These are phyloP conservation scores for Erythrophleum ivorense DNA, from an alignment of 331 rosid species.

Conservation along the genomic window DNA sequence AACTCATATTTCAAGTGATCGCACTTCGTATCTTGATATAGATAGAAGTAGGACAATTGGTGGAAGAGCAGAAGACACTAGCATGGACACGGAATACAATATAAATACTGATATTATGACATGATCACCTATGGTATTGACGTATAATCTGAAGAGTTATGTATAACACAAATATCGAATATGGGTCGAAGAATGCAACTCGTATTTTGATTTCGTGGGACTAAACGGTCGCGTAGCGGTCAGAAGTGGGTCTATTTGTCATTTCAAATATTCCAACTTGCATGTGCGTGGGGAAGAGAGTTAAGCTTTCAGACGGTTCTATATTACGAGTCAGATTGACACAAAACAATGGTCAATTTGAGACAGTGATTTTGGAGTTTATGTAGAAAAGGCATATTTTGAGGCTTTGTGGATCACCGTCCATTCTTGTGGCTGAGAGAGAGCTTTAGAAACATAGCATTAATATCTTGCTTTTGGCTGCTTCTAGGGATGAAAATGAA, in stretches of 20 bases:
- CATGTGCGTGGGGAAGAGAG: conserved; percentile 29
- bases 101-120: too few relatives aligned
- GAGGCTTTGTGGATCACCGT: conserved; percentile 35
- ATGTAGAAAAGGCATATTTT: conserved; percentile 26
- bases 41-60: neutral
- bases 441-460: neutral
- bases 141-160: too few relatives aligned
- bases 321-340: neutral
- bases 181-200: too few relatives aligned
- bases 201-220: neutral
- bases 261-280: conserved; percentile 4
- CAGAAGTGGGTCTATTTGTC: neutral
- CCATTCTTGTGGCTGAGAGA: conserved; percentile 37
- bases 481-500: neutral
- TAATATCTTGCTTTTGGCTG: conserved; percentile 33
- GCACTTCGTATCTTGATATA: neutral
- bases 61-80: too few relatives aligned
- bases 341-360: conserved; percentile 33
- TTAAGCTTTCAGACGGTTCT: conserved; percentile 35
- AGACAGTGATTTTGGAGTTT: conserved; percentile 35
- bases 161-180: too few relatives aligned
- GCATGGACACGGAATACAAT: too few relatives aligned
- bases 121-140: too few relatives aligned
- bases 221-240: conserved; percentile 10
- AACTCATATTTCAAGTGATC: neutral